Percentiles rank a stretch among this genome's conserved stretches.
phyloP scores from a whole-genome alignment of 495 filamentous ascomycete genomes.

The Lineolata rhizophorae region DNA sequence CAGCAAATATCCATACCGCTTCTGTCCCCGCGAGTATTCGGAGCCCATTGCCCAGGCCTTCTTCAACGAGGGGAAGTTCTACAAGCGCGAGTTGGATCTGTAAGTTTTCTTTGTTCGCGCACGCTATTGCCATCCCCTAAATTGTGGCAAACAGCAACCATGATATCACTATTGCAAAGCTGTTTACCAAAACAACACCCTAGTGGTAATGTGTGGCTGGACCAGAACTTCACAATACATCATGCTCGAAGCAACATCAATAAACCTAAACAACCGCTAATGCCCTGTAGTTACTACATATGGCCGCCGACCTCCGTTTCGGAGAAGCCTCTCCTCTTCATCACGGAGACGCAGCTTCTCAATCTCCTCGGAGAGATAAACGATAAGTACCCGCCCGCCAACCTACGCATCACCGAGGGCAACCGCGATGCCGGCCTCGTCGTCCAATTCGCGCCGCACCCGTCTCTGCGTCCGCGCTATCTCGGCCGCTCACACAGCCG shows the following conservation, averaged over 20 bases:
- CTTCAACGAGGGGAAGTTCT: conserved; percentile 35
- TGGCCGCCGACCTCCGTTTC: conserved; percentile 21
- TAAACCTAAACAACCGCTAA: background rate
- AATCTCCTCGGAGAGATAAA: conserved; percentile 38
- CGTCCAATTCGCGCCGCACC: conserved; percentile 30
- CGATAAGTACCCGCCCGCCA: conserved; percentile 18
- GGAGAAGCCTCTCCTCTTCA: conserved; percentile 33
- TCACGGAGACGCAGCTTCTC: conserved; percentile 39
- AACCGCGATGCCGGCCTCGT: conserved; percentile 25
- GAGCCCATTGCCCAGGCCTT: conserved; percentile 28
- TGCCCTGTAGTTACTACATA: conserved; percentile 44
- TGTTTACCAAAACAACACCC: too few species aligned
- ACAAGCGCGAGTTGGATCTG: conserved; percentile 48
- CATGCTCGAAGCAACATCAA: too few species aligned
- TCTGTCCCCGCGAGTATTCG: conserved; percentile 24
- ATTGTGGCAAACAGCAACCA: too few species aligned
- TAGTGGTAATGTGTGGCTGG: too few species aligned
- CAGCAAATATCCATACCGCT: conserved; percentile 35
- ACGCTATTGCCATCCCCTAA: too few species aligned
- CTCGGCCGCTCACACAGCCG: conserved; percentile 29
- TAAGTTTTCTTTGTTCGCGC: conserved; percentile 26
- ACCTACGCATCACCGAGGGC: conserved; percentile 28
- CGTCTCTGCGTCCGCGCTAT: conserved; percentile 38
- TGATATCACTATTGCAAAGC: too few species aligned
- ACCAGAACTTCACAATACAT: too few species aligned